Evolutionary conservation across 768 basidiomycete genomes (phyloP).

Genomic region (Cubamyces sp.): DNA sequence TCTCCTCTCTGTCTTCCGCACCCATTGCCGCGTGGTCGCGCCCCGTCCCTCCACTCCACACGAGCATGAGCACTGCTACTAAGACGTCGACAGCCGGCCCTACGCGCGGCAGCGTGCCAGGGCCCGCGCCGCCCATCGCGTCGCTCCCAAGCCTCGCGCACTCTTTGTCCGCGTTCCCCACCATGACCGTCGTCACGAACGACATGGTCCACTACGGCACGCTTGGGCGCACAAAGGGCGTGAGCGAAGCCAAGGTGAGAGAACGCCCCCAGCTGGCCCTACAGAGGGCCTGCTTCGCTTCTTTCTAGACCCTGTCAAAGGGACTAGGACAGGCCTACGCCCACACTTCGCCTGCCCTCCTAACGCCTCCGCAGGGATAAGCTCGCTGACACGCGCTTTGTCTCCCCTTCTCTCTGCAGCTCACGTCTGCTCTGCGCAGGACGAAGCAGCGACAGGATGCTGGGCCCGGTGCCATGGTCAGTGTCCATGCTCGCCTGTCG

Average conservation of each 20-base stretch:
- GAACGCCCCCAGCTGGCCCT: background rate
- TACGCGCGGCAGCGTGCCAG: constrained; percentile 6
- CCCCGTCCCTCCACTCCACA: background rate
- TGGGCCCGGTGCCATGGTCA: constrained; percentile 19
- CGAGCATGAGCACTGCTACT: background rate
- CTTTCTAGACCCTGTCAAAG: background rate
- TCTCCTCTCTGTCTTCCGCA: constrained; percentile 21
- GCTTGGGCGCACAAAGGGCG: constrained; percentile 30
- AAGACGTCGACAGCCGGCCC: constrained; percentile 4
- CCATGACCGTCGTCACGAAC: constrained; percentile 34
- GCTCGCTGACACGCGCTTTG: background rate
- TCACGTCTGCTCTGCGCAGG: constrained; percentile 31
- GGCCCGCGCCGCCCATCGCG: constrained; percentile 27
- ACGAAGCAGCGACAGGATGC: constrained; percentile 31
- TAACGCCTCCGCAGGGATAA: background rate
- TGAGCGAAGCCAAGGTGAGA: constrained; percentile 35
- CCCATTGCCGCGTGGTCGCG: constrained; percentile 11
- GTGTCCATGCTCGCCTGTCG: constrained; percentile 5
- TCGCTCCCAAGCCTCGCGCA: constrained; percentile 36
- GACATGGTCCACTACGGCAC: constrained; percentile 38
- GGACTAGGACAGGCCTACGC: background rate
- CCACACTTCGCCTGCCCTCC: background rate
- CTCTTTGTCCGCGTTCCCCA: constrained; percentile 35
- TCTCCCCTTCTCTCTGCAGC: constrained; percentile 18
- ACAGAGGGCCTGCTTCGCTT: constrained; percentile 1